Evolutionary conservation across 345 rosid species (phyloP).

Genomic region (Combretum micranthum): DNA sequence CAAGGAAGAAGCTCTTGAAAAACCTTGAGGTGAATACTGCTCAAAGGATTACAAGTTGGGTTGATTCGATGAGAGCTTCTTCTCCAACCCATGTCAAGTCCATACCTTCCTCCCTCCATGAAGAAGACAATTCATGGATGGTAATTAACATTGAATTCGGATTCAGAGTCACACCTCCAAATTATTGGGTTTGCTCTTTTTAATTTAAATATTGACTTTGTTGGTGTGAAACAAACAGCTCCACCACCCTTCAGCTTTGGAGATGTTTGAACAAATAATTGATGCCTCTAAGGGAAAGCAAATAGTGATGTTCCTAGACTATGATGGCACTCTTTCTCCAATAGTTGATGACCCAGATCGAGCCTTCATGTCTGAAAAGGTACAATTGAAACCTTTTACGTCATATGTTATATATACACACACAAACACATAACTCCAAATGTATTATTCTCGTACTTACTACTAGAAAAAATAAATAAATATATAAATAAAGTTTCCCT

Average conservation of each 20-base stretch:
- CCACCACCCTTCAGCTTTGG: conserved; percentile 78
- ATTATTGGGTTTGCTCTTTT: too few relatives aligned
- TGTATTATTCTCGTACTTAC: too few relatives aligned
- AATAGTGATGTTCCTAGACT: conserved; percentile 87
- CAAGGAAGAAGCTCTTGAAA: conserved; percentile 33
- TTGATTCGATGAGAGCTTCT: conserved; percentile 87
- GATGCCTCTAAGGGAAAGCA: conserved; percentile 71
- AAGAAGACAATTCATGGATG: conserved; percentile 49
- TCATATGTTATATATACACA: too few relatives aligned
- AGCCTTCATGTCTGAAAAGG: conserved; percentile 94
- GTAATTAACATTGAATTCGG: conserved; percentile 21
- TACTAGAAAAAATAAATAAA: too few relatives aligned
- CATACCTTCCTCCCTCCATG: conserved; percentile 25
- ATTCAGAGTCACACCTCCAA: too few relatives aligned
- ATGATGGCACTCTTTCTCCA: conserved; percentile 95
- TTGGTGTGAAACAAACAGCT: conserved; percentile 24
- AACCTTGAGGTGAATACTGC: conserved; percentile 59
- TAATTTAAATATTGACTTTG: background rate
- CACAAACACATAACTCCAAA: too few relatives aligned
- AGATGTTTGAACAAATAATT: conserved; percentile 56
- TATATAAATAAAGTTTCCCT: too few relatives aligned
- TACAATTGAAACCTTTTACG: conserved; percentile 10
- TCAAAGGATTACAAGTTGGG: conserved; percentile 59
- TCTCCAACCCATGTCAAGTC: conserved; percentile 79
- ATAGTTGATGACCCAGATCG: conserved; percentile 85